A percentile compares a stretch with the other conserved stretches of the same genome.
Conservation (phyloP, 1,139 yeast genomes). For the Blastobotrys arbuscula region DNA sequence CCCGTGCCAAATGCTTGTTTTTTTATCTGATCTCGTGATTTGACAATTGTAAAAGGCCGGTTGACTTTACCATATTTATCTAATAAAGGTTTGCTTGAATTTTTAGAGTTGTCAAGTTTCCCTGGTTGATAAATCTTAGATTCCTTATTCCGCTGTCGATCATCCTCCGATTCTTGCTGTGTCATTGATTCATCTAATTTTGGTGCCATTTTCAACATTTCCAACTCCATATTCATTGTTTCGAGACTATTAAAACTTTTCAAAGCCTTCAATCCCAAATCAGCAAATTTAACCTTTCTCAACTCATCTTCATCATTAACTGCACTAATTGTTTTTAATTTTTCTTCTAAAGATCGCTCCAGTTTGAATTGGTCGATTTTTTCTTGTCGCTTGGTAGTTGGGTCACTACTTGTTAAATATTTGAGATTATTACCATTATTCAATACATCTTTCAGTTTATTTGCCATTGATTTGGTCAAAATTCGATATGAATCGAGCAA, state of each 20-base stretch:
- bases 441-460: conserved; percentile 14
- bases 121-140: conserved; percentile 8
- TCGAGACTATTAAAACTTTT: conserved; percentile 52
- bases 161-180: not conserved
- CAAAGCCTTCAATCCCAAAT: conserved; percentile 48
- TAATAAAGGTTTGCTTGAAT: conserved; percentile 12
- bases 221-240: conserved; percentile 50
- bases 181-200: conserved; percentile 7
- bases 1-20: conserved; percentile 84
- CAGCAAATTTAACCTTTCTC: conserved; percentile 50
- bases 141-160: not conserved
- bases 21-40: conserved; percentile 50
- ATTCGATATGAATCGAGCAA: conserved; percentile 23
- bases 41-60: conserved; percentile 76
- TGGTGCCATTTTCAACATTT: conserved; percentile 39
- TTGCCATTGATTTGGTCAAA: conserved; percentile 19
- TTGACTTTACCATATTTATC: conserved; percentile 55
- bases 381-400: conserved; percentile 56
- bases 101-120: conserved; percentile 2
- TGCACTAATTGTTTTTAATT: conserved; percentile 28
- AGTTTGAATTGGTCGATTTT: conserved; percentile 65
- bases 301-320: conserved; percentile 55
- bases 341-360: conserved; percentile 47
- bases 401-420: conserved; percentile 37
- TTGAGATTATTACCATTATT: conserved; percentile 17